Percentiles rank a stretch among this genome's conserved stretches.
Conservation (phyloP, 2,329 filamentous ascomycete genomes). For the Fusarium circinatum region DNA sequence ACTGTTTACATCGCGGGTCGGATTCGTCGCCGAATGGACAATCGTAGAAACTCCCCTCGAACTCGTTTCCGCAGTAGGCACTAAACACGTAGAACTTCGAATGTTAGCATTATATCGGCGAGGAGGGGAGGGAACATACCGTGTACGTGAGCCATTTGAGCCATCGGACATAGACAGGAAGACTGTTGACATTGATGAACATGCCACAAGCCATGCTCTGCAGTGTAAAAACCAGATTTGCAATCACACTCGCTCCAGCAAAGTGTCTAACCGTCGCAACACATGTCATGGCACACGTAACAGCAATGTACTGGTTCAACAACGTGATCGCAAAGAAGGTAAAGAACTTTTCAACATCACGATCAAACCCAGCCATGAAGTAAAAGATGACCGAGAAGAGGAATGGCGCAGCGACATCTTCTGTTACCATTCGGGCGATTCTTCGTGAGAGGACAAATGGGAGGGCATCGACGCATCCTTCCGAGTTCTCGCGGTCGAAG, state of each 20-base stretch:
- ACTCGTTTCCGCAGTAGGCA: slow-evolving; percentile 78
- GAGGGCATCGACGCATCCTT: slow-evolving; percentile 75
- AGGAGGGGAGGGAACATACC: slow-evolving; percentile 48
- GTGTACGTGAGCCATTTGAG: slow-evolving; percentile 74
- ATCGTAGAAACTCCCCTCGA: slow-evolving; percentile 76
- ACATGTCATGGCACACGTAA: slow-evolving; percentile 76
- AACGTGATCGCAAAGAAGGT: slow-evolving; percentile 76
- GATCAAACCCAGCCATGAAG: slow-evolving; percentile 80
- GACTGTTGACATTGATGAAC: slow-evolving; percentile 78
- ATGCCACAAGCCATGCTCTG: slow-evolving; percentile 81
- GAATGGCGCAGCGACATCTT: slow-evolving; percentile 78
- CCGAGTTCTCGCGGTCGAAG: slow-evolving; percentile 79
- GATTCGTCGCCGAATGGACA: slow-evolving; percentile 73
- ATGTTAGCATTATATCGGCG: slow-evolving; percentile 22
- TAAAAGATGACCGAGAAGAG: slow-evolving; percentile 78
- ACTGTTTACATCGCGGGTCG: slow-evolving; percentile 74
- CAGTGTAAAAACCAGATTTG: slow-evolving; percentile 77
- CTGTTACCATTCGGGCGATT: slow-evolving; percentile 73
- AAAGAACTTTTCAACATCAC: slow-evolving; percentile 72
- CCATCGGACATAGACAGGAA: slow-evolving; percentile 83
- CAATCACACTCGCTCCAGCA: slow-evolving; percentile 75
- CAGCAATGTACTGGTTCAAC: slow-evolving; percentile 77
- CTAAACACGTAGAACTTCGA: slow-evolving; percentile 75
- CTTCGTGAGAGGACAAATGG: slow-evolving; percentile 77
- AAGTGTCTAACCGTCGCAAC: slow-evolving; percentile 74